Base-by-base conservation (phyloP, 1,284 basidiomycete species). In the Boletus hoseneyae region DNA sequence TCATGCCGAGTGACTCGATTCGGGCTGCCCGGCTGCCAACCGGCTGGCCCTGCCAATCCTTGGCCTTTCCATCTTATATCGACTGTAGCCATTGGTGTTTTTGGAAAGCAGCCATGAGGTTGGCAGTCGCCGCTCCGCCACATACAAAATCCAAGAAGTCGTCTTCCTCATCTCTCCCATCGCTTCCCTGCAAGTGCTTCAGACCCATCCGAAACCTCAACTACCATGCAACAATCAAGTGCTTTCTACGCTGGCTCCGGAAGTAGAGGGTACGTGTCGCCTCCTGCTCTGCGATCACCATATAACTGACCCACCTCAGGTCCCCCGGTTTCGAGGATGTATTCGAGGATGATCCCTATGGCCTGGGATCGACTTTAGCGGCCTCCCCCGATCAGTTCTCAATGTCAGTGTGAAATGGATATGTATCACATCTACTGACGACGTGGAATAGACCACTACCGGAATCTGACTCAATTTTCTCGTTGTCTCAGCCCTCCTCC, bases 381-480 rank as follows among this genome's bases (percentile, higher is more conserved):
- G 6, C 12, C n/a, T 63, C 57, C 34, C 58, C 61, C 0, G 19
- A 16, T 2, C 47, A 46, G n/a, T 2, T 21, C 1, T 2, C 4
- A 7, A 1, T 4, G 58, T 63, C 4, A 52, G 57, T 47, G 37
- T 13, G 10, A n/a, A 16, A 21, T 12, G 5, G 2, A 16, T 9
- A 32, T 33, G 7, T 8, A n/a, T 38, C 2, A 3, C 16, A 5
- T 15, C 18, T 3, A 15, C 39, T 63, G 21, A 59, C 21, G 1
- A 3, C 4, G 1, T 5, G n/a, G 5, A 21, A 19, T 18, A 64
- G 58, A 13, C 11, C 19, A 6, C 52, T 49, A 7, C 49, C 37
- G 8, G 41, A 32, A 4, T 1, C 2, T 27, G 23, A 16, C 13
- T 6, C 18, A 4, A 21, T 12, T 16, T 19, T 15, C 11, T 12